phyloP scores from a whole-genome alignment of 73 alveolate species.

The Loxodes magnus region DNA sequence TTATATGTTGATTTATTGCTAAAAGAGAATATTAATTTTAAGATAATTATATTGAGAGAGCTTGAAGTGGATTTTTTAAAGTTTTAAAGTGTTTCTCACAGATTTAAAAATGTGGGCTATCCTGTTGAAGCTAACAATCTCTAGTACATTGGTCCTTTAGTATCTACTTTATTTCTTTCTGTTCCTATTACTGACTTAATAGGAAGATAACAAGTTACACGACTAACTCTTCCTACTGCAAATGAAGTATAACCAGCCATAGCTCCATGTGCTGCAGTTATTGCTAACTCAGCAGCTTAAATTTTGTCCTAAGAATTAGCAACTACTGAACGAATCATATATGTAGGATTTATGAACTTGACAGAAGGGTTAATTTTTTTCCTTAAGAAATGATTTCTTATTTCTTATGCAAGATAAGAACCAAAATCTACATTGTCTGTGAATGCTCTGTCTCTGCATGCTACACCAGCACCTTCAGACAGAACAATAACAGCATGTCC shows the following conservation, averaged over 20 bases:
- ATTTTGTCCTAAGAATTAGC: conserved; percentile 83
- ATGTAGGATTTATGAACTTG: conserved; percentile 98
- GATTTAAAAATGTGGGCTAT: conserved; percentile 74
- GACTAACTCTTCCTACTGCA: conserved; percentile 73
- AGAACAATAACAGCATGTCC: conserved; percentile 61
- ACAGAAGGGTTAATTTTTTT: conserved; percentile 38
- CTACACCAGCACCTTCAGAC: conserved; percentile 71
- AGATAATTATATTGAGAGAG: too few relatives aligned
- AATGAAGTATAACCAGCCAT: conserved; percentile 80
- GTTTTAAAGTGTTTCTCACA: too few relatives aligned
- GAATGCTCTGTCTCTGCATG: conserved; percentile 49
- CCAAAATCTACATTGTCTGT: conserved; percentile 76
- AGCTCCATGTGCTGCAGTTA: conserved; percentile 92
- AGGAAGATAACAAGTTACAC: conserved; percentile 53
- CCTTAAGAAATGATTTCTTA: conserved; percentile 61
- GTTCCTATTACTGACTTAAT: conserved; percentile 52
- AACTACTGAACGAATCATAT: conserved; percentile 88
- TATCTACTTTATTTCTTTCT: conserved; percentile 33
- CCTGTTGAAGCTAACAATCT: conserved; percentile 86
- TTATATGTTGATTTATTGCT: too few relatives aligned
- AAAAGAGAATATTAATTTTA: too few relatives aligned
- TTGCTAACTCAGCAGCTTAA: conserved; percentile 83
- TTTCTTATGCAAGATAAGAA: conserved; percentile 75
- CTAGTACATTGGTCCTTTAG: conserved; percentile 39
- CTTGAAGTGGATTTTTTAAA: too few relatives aligned